These are phyloP conservation scores for Penicillium turbatum DNA, from an alignment of 495 filamentous ascomycete genomes.

Conservation along the genomic window DNA sequence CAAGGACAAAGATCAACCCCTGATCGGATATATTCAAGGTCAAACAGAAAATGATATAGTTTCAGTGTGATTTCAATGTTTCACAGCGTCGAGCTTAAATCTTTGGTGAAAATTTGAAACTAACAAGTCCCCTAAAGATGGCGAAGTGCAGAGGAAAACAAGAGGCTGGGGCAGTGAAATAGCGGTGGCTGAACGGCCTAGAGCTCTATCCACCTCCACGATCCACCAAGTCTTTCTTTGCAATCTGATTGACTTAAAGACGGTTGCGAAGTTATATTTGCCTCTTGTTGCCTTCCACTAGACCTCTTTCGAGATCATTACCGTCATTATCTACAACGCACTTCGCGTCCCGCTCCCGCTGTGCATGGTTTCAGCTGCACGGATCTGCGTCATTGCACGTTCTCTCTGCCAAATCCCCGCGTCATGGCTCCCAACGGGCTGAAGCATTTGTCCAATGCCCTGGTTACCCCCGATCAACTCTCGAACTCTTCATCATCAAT, in stretches of 20 bases:
- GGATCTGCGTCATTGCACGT: constrained; percentile 13
- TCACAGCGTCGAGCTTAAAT: neutral
- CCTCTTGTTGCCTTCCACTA: neutral
- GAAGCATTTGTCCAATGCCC: constrained; percentile 71
- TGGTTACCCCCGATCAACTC: constrained; percentile 80
- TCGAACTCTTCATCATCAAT: constrained; percentile 60
- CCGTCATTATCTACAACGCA: neutral
- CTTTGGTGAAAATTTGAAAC: constrained; percentile 3
- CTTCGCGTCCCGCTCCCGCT: constrained; percentile 6
- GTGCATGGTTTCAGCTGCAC: constrained; percentile 8
- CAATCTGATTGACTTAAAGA: constrained; percentile 2
- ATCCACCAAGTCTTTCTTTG: constrained; percentile 18
- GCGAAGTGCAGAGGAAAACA: constrained; percentile 12
- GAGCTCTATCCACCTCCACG: constrained; percentile 12
- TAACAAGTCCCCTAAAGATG: neutral
- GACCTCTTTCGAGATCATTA: neutral
- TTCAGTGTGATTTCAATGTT: neutral
- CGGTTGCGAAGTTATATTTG: neutral
- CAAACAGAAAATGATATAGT: neutral
- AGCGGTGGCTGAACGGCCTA: constrained; percentile 24
- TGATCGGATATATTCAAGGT: neutral
- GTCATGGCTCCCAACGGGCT: constrained; percentile 32
- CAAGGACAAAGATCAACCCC: neutral
- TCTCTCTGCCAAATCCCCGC: constrained; percentile 8
- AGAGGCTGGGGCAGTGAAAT: constrained; percentile 29